Conservation (phyloP, 2,329 filamentous ascomycete genomes). For the Nemania serpens region DNA sequence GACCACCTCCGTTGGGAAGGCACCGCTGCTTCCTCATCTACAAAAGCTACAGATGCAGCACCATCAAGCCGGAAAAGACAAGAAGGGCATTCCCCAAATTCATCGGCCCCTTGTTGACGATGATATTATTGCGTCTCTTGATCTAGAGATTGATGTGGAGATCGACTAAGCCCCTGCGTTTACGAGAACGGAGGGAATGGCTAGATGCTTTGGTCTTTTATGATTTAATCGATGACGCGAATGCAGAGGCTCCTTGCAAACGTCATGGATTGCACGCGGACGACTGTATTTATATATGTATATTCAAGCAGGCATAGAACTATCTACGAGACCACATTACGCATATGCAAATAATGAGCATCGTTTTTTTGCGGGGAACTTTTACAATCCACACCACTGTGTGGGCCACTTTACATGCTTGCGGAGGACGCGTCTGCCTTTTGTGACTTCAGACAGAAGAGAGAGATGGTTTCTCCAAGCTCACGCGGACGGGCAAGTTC, state of each 20-base stretch:
- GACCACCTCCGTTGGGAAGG: constrained; percentile 46
- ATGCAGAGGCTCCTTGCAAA: neutral
- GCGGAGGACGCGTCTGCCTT: too few relatives aligned
- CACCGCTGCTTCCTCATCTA: constrained; percentile 54
- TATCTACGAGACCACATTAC: too few relatives aligned
- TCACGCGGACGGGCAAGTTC: too few relatives aligned
- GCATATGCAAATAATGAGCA: too few relatives aligned
- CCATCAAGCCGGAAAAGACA: constrained; percentile 59
- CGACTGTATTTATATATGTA: neutral
- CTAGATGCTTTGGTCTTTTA: neutral
- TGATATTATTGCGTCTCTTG: constrained; percentile 86
- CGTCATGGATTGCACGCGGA: neutral
- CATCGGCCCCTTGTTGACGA: constrained; percentile 86
- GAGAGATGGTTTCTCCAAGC: too few relatives aligned
- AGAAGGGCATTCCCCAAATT: constrained; percentile 67
- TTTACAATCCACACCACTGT: too few relatives aligned
- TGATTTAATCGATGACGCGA: neutral
- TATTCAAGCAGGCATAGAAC: neutral
- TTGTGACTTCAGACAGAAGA: too few relatives aligned
- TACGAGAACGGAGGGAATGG: neutral
- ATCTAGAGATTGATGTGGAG: constrained; percentile 90
- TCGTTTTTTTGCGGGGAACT: too few relatives aligned
- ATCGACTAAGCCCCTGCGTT: constrained; percentile 56
- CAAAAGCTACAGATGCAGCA: constrained; percentile 59
- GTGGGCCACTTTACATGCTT: too few relatives aligned